phyloP scores from a whole-genome alignment of 73 alveolate genomes.

The Paraurostyla sp. region DNA sequence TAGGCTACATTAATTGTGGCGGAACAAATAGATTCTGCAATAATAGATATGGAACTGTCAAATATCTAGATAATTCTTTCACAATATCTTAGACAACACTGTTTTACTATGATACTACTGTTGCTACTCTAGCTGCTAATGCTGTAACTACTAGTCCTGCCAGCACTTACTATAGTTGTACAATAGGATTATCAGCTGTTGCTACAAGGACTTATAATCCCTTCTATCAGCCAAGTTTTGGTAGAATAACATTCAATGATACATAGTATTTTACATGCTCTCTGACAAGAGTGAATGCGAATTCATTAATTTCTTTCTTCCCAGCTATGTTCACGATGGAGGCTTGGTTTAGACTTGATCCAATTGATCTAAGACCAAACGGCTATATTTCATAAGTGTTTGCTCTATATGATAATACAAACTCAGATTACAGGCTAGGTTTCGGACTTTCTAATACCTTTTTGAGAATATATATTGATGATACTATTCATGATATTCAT shows the following conservation, averaged over 20 bases:
- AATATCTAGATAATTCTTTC: not conserved
- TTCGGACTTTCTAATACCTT: slow-evolving; percentile 50
- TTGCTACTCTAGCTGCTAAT: not conserved
- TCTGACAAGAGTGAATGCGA: not conserved
- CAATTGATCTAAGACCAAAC: slow-evolving; percentile 45
- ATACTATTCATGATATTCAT: slow-evolving; percentile 40
- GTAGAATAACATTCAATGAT: slow-evolving; percentile 19
- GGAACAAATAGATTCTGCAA: slow-evolving; percentile 12
- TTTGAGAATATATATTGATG: slow-evolving; percentile 35
- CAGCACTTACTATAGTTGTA: not conserved
- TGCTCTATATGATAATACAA: slow-evolving; percentile 22
- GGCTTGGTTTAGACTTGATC: slow-evolving; percentile 56
- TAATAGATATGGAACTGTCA: not conserved
- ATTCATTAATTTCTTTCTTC: not conserved
- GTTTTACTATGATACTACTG: not conserved
- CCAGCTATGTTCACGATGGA: slow-evolving; percentile 61
- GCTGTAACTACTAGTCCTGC: not conserved
- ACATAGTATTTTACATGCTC: slow-evolving; percentile 33
- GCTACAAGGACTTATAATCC: not conserved
- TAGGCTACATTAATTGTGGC: not conserved
- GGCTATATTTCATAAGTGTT: slow-evolving; percentile 48
- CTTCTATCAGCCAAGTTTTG: slow-evolving; percentile 25
- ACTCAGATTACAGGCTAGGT: slow-evolving; percentile 4
- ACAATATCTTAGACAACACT: not conserved
- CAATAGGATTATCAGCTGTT: not conserved